Conservation (phyloP, 176 grass and related monocot species). For the Calamus simplicifolius region DNA sequence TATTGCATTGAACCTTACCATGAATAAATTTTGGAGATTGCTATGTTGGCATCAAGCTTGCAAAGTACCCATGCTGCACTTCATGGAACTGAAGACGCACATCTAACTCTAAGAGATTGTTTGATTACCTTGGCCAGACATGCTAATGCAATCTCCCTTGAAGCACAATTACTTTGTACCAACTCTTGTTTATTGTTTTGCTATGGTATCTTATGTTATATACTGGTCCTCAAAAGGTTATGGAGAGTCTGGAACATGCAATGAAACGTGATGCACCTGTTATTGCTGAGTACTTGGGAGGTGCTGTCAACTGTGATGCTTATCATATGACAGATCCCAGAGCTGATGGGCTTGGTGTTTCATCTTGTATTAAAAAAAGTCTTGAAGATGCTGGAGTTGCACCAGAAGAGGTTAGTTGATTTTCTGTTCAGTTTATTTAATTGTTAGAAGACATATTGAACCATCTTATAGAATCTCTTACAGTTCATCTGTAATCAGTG, state of each 20-base stretch:
- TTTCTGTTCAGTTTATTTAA: neutral
- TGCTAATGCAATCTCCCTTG: no score
- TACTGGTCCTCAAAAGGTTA: conserved; percentile 37
- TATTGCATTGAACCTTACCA: no score
- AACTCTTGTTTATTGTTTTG: conserved; percentile 8
- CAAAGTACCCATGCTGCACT: no score
- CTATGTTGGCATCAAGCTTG: no score
- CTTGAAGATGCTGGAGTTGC: conserved; percentile 83
- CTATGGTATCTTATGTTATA: neutral
- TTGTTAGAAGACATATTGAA: no score
- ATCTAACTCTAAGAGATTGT: no score
- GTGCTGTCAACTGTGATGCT: conserved; percentile 98
- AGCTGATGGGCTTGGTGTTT: conserved; percentile 93
- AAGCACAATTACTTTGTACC: no score
- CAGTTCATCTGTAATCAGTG: no score
- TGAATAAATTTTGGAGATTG: no score
- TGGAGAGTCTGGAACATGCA: conserved; percentile 98
- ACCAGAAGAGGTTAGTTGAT: conserved; percentile 70
- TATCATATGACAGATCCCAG: conserved; percentile 99
- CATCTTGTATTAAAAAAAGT: conserved; percentile 82
- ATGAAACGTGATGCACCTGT: conserved; percentile 90
- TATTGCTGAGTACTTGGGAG: conserved; percentile 85
- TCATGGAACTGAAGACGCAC: no score
- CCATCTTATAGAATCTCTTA: no score
- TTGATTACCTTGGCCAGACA: no score